These are phyloP conservation scores for Colletotrichum kahawae DNA, from an alignment of 2,329 filamentous ascomycete genomes.

Conservation along the genomic window DNA sequence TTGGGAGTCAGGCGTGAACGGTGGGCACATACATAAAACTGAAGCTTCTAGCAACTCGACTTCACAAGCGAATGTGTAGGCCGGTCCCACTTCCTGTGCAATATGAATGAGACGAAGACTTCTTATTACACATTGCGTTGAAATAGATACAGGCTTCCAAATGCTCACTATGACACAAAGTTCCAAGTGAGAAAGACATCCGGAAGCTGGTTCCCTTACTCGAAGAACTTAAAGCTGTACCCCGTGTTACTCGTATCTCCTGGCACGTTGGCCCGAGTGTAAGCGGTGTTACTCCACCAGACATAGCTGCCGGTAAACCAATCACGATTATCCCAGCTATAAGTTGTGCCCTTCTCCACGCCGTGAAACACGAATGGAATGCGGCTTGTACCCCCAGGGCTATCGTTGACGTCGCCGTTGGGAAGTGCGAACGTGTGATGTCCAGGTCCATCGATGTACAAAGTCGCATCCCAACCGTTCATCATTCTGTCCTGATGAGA, in stretches of 20 bases:
- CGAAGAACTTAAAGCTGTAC: constrained; percentile 27
- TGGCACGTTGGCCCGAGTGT: constrained; percentile 22
- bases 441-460: constrained; percentile 27
- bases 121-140: background rate
- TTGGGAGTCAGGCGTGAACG: background rate
- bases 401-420: constrained; percentile 22
- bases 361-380: constrained; percentile 27
- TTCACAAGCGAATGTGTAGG: background rate
- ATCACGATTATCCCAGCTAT: constrained; percentile 23
- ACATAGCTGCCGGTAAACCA: constrained; percentile 26
- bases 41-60: background rate
- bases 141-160: background rate
- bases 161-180: background rate
- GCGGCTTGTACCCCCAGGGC: constrained; percentile 11
- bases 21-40: fast-evolving
- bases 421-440: constrained; percentile 29
- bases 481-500: constrained; percentile 28
- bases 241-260: constrained; percentile 21
- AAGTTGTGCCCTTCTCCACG: constrained; percentile 24
- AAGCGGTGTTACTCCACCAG: constrained; percentile 25
- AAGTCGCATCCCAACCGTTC: constrained; percentile 27
- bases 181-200: background rate
- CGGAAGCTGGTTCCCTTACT: constrained; percentile 1
- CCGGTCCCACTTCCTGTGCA: background rate
- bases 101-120: background rate